Percentiles rank a stretch among this genome's conserved stretches.
These are phyloP conservation scores for Conticribra weissflogii DNA, from an alignment of 108 stramenopile genomes.

Conservation along the genomic window DNA sequence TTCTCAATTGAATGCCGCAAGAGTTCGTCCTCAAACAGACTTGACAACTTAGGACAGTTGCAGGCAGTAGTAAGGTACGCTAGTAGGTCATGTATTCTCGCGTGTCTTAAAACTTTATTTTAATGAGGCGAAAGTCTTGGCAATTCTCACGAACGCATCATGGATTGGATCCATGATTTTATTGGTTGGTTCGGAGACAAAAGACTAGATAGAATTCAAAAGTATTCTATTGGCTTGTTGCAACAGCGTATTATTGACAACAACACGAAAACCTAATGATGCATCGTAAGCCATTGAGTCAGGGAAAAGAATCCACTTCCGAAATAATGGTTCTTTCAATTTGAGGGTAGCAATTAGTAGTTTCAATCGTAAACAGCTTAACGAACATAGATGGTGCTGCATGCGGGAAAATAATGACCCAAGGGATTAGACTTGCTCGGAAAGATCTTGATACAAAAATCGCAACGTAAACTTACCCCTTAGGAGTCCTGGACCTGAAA, in stretches of 20 bases:
- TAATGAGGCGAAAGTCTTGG: too few species aligned
- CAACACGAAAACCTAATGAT: slow-evolving; percentile 8
- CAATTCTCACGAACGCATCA: too few species aligned
- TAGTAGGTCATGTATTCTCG: too few species aligned
- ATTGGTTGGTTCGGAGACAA: not conserved
- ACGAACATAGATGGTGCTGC: slow-evolving; percentile 23
- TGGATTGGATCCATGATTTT: not conserved
- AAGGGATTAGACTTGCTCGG: too few species aligned
- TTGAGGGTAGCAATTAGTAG: not conserved
- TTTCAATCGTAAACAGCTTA: not conserved
- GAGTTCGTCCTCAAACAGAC: too few species aligned
- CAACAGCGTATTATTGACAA: slow-evolving; percentile 1
- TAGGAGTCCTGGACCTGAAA: slow-evolving; percentile 69
- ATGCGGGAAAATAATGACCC: not conserved
- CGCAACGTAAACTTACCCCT: slow-evolving; percentile 71
- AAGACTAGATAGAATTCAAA: not conserved
- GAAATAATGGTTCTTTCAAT: not conserved
- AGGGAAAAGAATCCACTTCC: not conserved
- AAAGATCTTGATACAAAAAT: too few species aligned
- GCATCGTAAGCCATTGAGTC: not conserved
- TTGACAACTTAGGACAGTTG: too few species aligned
- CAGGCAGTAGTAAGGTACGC: too few species aligned
- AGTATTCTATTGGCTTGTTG: slow-evolving; percentile 6
- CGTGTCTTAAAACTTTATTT: too few species aligned
- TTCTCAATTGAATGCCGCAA: too few species aligned